These are phyloP conservation scores for Zygotorulaspora chibaensis DNA, from an alignment of 805 yeast genomes.

Conservation along the genomic window DNA sequence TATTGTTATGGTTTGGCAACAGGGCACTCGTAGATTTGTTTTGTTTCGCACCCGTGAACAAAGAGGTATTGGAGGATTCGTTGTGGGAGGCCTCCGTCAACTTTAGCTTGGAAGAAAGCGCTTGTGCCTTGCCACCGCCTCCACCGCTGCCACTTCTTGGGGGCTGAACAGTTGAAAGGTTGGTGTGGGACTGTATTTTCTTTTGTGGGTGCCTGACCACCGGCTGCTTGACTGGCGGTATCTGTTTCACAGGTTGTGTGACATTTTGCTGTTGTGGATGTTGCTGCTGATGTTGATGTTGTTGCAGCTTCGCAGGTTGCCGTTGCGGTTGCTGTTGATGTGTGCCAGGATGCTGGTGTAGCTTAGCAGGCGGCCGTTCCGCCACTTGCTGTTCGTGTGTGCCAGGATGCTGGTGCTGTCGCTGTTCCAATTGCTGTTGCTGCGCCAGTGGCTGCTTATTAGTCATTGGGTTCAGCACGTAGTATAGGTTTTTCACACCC, in stretches of 20 bases:
- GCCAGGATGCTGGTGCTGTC: neutral
- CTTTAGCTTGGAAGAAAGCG: neutral
- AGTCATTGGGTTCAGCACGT: constrained; percentile 24
- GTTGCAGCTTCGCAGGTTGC: too few species aligned
- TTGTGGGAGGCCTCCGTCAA: neutral
- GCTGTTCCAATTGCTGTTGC: constrained; percentile 3
- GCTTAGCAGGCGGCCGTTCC: constrained; percentile 1
- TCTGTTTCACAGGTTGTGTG: too few species aligned
- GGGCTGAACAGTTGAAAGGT: neutral
- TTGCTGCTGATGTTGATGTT: too few species aligned
- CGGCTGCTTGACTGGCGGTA: too few species aligned
- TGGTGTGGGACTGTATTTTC: neutral
- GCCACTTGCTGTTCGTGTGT: neutral
- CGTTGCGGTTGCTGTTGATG: too few species aligned
- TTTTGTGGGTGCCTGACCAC: neutral
- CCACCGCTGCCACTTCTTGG: neutral
- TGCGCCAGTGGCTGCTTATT: constrained; percentile 7
- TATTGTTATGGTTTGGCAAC: neutral
- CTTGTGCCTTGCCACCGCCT: neutral
- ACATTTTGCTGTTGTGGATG: too few species aligned
- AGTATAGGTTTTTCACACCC: constrained; percentile 34
- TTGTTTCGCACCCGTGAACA: constrained; percentile 5
- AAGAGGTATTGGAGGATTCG: constrained; percentile 1
- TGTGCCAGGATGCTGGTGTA: neutral
- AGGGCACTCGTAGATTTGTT: constrained; percentile 9